Conservation (phyloP, 176 grass and related monocot genomes). For the Aegilops speltoides region DNA sequence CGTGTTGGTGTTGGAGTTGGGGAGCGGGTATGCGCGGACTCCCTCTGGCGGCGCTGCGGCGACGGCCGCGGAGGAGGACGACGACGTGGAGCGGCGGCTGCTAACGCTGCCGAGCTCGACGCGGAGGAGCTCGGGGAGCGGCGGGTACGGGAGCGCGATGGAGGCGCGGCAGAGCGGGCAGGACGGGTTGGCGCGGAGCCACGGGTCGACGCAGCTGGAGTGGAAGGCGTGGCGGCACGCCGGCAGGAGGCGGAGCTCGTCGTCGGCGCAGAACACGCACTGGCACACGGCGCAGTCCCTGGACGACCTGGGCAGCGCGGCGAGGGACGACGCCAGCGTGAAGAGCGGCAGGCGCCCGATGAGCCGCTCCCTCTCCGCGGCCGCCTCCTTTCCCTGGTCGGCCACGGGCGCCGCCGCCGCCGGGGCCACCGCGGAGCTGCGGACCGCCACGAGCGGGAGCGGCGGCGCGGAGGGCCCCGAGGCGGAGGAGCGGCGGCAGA, state of each 20-base stretch:
- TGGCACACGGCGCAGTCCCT: conserved; percentile 88
- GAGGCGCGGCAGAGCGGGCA: conserved; percentile 92
- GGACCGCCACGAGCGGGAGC: conserved; percentile 38
- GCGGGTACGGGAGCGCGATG: conserved; percentile 59
- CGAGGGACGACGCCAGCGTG: conserved; percentile 62
- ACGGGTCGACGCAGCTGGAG: conserved; percentile 65
- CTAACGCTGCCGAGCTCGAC: conserved; percentile 85
- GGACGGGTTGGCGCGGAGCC: conserved; percentile 66
- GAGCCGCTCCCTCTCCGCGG: conserved; percentile 35
- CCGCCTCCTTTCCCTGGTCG: conserved; percentile 30
- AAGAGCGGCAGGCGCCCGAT: conserved; percentile 75
- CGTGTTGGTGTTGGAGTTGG: conserved; percentile 13
- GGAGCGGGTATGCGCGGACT: conserved; percentile 24
- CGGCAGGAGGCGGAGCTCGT: conserved; percentile 79
- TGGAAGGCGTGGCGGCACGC: conserved; percentile 91
- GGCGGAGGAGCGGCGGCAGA: conserved; percentile 34
- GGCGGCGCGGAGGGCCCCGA: conserved; percentile 16
- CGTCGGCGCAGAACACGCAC: conserved; percentile 54
- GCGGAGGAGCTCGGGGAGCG: conserved; percentile 56
- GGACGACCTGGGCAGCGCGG: conserved; percentile 58
- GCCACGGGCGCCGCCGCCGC: neutral
- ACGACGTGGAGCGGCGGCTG: conserved; percentile 46
- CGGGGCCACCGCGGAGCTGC: neutral
- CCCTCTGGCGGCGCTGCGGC: conserved; percentile 17
- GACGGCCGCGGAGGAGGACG: conserved; percentile 4